phyloP scores from a whole-genome alignment of 1,284 basidiomycete species.

The Naganishia albida region DNA sequence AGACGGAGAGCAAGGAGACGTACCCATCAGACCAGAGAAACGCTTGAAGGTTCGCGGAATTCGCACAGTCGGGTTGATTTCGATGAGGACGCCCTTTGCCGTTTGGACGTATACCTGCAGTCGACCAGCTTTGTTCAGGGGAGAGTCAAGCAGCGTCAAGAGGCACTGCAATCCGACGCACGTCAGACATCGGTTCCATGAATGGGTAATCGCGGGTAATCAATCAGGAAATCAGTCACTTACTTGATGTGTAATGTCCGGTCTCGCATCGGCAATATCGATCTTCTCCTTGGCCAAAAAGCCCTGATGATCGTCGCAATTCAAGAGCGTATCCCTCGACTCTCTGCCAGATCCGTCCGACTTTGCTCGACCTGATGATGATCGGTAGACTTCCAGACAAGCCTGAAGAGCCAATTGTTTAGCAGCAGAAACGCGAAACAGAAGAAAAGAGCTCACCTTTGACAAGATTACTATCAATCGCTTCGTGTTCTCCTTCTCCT shows the following conservation, averaged over 20 bases:
- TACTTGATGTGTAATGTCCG: constrained; percentile 98
- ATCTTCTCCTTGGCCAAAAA: constrained; percentile 96
- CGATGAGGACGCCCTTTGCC: constrained; percentile 92
- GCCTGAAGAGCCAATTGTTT: constrained; percentile 57
- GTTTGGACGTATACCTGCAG: constrained; percentile 99
- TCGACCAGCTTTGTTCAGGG: constrained; percentile 93
- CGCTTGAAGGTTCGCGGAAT: constrained; percentile 99
- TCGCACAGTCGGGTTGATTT: constrained; percentile 95
- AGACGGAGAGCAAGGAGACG: constrained; percentile 44
- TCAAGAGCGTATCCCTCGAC: constrained; percentile 93
- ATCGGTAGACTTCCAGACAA: constrained; percentile 90
- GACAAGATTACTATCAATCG: constrained; percentile 83
- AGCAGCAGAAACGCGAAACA: not conserved
- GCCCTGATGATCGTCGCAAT: constrained; percentile 99
- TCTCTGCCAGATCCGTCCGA: constrained; percentile 58
- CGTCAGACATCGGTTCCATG: no score
- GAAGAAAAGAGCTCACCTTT: constrained; percentile 43
- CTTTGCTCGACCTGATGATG: constrained; percentile 25
- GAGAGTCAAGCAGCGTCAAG: constrained; percentile 93
- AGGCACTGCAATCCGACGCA: constrained; percentile 66
- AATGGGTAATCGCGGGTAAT: not conserved
- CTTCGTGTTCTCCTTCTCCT: constrained; percentile 64
- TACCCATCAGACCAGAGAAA: constrained; percentile 97
- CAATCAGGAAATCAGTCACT: constrained; percentile 44
- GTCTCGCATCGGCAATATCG: constrained; percentile 96